Base-by-base conservation (phyloP, 345 rosid species). In the Laguncularia racemosa region DNA sequence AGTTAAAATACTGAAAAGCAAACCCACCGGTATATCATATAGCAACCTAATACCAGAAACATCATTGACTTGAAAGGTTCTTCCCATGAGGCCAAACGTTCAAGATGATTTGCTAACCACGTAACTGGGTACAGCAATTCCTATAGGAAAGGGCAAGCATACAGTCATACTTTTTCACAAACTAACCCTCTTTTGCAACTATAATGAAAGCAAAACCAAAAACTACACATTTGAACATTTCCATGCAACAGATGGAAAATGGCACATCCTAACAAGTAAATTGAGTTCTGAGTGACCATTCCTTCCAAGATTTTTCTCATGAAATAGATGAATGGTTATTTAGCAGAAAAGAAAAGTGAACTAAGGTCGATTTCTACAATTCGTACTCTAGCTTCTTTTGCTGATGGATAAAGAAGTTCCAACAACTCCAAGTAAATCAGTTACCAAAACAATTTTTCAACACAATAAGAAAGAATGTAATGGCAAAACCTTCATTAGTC, bases 401-500 rank as follows among this genome's bases (percentile, higher is more conserved):
- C 11, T 10, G 7, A 33, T 9, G 11, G 40, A 33, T 5, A 33
- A 33, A 33, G 9, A 33, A 33, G 40, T 33, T 9, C 9, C 40
- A 7, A 33, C 40, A 33, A 33, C 11, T 33, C 40, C 40, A 33
- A 33, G 9, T 33, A 33, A 33, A 33, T 33, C 40, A 7, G 40
- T 33, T 33, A 33, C 6, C 9, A 33, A 33, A 33, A 33, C 40
- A 33, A 23, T 26, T 58, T 44, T 45, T 47, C 52, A 66, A 55
- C 17, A 46, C 13, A 67, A 61, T 46, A 16, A 14, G 23, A 65
- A 38, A 61, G 44, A 55, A 60, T 50, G n/a, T 16, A 14, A 3
- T 45, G 55, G 19, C 48, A 48, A 10, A 18, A 86, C 98, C 98
- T 86, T 86, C 95, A 86, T 89, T 33, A 89, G 84, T 44, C 87